Evolutionary conservation across 768 basidiomycete genomes (phyloP), one percentile per base, ranked within the genome.

Genomic region (button mushroom (Agaricus bisporus)): DNA sequence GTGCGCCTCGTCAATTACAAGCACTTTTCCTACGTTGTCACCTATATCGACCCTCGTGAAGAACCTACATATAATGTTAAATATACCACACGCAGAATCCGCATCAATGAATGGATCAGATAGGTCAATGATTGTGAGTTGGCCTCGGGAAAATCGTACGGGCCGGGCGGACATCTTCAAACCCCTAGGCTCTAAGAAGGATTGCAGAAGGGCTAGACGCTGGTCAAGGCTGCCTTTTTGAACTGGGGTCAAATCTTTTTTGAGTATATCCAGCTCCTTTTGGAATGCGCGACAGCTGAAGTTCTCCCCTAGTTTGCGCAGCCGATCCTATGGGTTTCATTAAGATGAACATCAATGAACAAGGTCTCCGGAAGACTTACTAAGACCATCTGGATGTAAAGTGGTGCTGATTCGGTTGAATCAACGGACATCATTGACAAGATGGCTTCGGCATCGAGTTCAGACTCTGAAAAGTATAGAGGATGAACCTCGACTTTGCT

Each of bases 1-100:
- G 58, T 89, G 86, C 0, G 87, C 86, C 55, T 89, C 87, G 43
- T 89, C 86, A 0, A 88, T 81, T 0, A 89, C 75, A 1, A 86
- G 73, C 1, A 86, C 78, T 52, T 87, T 88, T 5, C 85, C 86
- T 0, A 81, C 82, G 3, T 66, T 32, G 11, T 32, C 8, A 11
- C 32, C 72, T 2, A 85, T 73, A 1, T 80, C 68, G 1, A 81
- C 75, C 25, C 86, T 74, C 10, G 85, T 74, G 58, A 88, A 89
- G 1, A 85, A 60, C 36, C 86, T 74, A 0, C 78, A 74, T 0
- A 88, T 65, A 6, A 89, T 85, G 53, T 89, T 85, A 50, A 88
- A 89, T 3, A 88, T 63, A 0, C 79, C 79, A 57, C 86, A 86
- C 2, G 87, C 87, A 1, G 83, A 79, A 0, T 72, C 71, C 1